phyloP scores from a whole-genome alignment of 2,329 filamentous ascomycete genomes.

The Colletotrichum plurivorum region DNA sequence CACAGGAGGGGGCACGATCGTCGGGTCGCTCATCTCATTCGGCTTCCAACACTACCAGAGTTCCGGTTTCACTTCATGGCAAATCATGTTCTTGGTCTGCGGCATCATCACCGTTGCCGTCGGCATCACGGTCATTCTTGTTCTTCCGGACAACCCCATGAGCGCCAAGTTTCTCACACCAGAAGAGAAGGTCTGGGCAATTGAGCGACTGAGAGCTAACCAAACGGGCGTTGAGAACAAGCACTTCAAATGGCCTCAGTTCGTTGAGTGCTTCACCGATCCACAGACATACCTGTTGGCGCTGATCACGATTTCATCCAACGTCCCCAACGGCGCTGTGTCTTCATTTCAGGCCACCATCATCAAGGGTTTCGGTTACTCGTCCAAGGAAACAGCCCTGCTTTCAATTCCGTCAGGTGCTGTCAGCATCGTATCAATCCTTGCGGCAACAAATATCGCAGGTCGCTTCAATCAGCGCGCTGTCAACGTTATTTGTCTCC shows the following conservation, averaged over 20 bases:
- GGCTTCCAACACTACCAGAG: slow-evolving; percentile 67
- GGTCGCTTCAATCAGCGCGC: slow-evolving; percentile 62
- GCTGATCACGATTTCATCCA: slow-evolving; percentile 71
- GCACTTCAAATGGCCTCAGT: slow-evolving; percentile 77
- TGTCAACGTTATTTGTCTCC: slow-evolving; percentile 60
- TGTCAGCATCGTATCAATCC: slow-evolving; percentile 71
- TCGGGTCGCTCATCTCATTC: slow-evolving; percentile 69
- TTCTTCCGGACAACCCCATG: slow-evolving; percentile 70
- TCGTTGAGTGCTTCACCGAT: slow-evolving; percentile 65
- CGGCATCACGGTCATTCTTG: slow-evolving; percentile 70
- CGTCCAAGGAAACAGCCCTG: slow-evolving; percentile 70
- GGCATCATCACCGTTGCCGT: slow-evolving; percentile 72
- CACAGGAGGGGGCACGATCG: slow-evolving; percentile 70
- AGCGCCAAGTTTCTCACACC: slow-evolving; percentile 68
- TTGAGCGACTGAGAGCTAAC: slow-evolving; percentile 82
- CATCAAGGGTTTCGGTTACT: slow-evolving; percentile 72
- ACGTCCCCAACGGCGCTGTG: slow-evolving; percentile 74
- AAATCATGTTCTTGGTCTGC: slow-evolving; percentile 73
- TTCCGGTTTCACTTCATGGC: slow-evolving; percentile 51
- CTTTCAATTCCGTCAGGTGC: slow-evolving; percentile 78
- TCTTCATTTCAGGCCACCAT: slow-evolving; percentile 78
- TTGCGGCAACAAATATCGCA: slow-evolving; percentile 71
- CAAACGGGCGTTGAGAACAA: slow-evolving; percentile 83
- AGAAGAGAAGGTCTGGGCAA: slow-evolving; percentile 75
- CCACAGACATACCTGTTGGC: slow-evolving; percentile 72